A percentile compares a stretch with the other conserved stretches of the same genome.
Conservation (phyloP, 169 alveolate species). For the Babesia sp. region DNA sequence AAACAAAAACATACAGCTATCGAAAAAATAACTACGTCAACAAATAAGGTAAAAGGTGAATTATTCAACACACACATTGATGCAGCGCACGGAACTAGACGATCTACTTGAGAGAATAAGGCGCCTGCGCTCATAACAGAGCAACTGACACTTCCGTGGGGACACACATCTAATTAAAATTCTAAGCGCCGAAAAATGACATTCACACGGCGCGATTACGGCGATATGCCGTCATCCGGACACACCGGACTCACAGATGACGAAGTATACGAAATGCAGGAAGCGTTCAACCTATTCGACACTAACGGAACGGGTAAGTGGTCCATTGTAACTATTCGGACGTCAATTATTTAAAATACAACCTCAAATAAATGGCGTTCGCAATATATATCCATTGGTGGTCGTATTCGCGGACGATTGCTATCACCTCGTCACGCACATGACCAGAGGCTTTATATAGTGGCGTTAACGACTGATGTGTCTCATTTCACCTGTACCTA, state of each 20-base stretch:
- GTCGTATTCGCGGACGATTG: too few species aligned
- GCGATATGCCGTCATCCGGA: conserved; percentile 77
- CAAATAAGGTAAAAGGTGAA: neutral
- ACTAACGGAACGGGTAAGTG: conserved; percentile 94
- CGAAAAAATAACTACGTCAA: neutral
- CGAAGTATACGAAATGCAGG: conserved; percentile 97
- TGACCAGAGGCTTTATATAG: too few species aligned
- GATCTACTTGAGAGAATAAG: conserved; percentile 26
- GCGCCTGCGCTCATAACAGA: conserved; percentile 23
- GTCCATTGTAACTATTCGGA: neutral
- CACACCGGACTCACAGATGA: conserved; percentile 92
- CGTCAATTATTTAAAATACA: too few species aligned
- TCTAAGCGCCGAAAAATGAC: conserved; percentile 5
- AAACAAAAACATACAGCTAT: neutral
- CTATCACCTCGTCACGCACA: too few species aligned
- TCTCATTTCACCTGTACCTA: too few species aligned
- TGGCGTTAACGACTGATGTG: too few species aligned
- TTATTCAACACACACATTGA: neutral
- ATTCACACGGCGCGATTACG: conserved; percentile 53
- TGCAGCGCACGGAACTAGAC: conserved; percentile 32
- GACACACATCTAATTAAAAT: conserved; percentile 10
- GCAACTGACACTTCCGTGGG: conserved; percentile 26
- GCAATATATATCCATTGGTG: too few species aligned
- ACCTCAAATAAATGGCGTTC: too few species aligned
- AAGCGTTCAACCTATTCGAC: conserved; percentile 98